phyloP scores from a whole-genome alignment of 176 grass and related monocot genomes.

The Tuctoria greenei region DNA sequence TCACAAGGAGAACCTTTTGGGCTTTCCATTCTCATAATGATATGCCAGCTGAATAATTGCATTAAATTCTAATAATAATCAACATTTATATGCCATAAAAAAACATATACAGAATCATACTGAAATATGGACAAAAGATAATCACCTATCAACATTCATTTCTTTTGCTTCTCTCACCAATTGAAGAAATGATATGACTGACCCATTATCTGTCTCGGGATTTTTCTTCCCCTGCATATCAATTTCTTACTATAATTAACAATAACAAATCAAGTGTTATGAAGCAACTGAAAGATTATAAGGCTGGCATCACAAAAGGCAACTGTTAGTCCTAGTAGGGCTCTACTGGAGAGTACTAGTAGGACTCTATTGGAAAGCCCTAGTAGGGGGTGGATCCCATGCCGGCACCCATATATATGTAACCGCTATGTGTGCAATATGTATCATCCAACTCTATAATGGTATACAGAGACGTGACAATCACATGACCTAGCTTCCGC shows the following conservation, averaged over 20 bases:
- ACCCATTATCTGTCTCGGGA: slow-evolving; percentile 70
- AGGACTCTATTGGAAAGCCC: too few relatives aligned
- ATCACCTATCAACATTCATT: slow-evolving; percentile 86
- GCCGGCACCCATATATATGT: too few relatives aligned
- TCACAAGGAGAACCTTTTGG: slow-evolving; percentile 59
- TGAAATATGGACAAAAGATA: slow-evolving; percentile 29
- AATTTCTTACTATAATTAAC: slow-evolving; percentile 26
- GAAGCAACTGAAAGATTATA: slow-evolving; percentile 9
- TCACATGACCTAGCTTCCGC: too few relatives aligned
- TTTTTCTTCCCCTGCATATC: slow-evolving; percentile 84
- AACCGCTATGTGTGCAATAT: too few relatives aligned
- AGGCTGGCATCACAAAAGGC: slow-evolving; percentile 1
- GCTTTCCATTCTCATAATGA: slow-evolving; percentile 82
- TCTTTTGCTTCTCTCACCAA: slow-evolving; percentile 72
- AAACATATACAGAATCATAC: slow-evolving; percentile 20
- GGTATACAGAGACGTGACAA: too few relatives aligned
- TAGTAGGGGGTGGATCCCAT: too few relatives aligned
- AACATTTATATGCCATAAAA: slow-evolving; percentile 21
- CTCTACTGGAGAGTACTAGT: too few relatives aligned
- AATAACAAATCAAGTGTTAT: not conserved
- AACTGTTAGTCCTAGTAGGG: too few relatives aligned
- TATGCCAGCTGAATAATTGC: slow-evolving; percentile 78
- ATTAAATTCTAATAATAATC: slow-evolving; percentile 27
- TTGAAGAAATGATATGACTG: slow-evolving; percentile 74
- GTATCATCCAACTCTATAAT: too few relatives aligned